Base-by-base conservation (phyloP, 2,329 filamentous ascomycete species). In the Daldinia sp. region DNA sequence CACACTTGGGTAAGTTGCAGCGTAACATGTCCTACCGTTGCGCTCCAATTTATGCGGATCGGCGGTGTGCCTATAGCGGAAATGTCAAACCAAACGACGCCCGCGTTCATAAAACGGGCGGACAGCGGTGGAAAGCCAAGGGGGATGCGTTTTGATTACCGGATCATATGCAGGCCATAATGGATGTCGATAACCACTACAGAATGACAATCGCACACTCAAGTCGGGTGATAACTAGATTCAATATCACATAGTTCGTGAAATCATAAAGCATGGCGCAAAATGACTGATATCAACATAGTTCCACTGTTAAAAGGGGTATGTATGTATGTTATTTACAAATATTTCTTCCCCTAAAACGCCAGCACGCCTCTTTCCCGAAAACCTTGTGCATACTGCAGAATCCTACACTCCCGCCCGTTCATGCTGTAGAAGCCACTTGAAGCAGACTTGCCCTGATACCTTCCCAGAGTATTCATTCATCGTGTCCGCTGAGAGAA, bases 1-100 rank as follows among this genome's bases (percentile, higher is more conserved):
- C 30, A 37, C 23, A 10, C 53, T 13, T 15, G 10, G 13, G 12
- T 4, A 4, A 39, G 33, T 18, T 41, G 35, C 33, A 42, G 50
- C 39, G 61, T 68, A 30, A 42, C 54, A 65, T 65, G 42, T 37
- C n/a, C n/a, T 46, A 42, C 56, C 18, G 50, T 53, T 54, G 28
- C n/a, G 23, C 15, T 20, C 59, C 30, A 62, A 28, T 23, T 30
- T 20, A 39, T 20, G 15, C 55, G 33, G 50, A 61, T 64, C 51
- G 58, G 60, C 57, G 37, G 57, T 55, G 48, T 59, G 37, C 46
- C 50, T 15, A 50, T 33, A 46, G 23, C 53, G n/a, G 26, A 46
- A 60, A 60, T 15, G 39, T 42, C 28, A 37, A 53, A 53, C 12
- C 28, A 53, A 13, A 48, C 12, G 12, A 26, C 4, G 9, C 6